A percentile compares a stretch with the other conserved stretches of the same genome.
Evolutionary conservation across 371 early-diverging fungal genomes (phyloP).

Genomic region (Lichtheimia hyalospora): DNA sequence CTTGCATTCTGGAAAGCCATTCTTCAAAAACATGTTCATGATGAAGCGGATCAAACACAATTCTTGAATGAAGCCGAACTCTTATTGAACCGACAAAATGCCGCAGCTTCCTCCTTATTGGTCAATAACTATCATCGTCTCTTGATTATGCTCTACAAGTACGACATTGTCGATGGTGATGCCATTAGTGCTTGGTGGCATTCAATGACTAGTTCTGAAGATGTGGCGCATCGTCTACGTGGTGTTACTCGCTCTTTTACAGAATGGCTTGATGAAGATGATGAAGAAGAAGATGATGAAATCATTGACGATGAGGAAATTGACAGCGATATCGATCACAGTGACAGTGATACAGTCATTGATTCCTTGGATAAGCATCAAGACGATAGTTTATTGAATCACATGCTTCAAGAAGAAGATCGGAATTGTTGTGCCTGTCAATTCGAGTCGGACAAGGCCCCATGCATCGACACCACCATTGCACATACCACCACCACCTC

Average conservation of each 20-base stretch:
- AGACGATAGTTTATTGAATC: neutral
- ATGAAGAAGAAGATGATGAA: conserved; percentile 21
- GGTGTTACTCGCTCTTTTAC: conserved; percentile 24
- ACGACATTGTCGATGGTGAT: conserved; percentile 44
- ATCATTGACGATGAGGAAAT: conserved; percentile 15
- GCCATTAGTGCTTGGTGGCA: conserved; percentile 43
- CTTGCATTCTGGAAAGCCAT: conserved; percentile 43
- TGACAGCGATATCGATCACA: conserved; percentile 2
- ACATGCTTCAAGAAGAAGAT: conserved; percentile 12
- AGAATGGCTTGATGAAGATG: conserved; percentile 31
- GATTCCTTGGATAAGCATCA: neutral
- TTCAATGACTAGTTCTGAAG: neutral
- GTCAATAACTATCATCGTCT: conserved; percentile 37
- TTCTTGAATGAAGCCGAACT: conserved; percentile 35
- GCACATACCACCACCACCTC: neutral
- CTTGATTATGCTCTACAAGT: conserved; percentile 39
- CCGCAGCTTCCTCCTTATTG: conserved; percentile 2
- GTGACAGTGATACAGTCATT: conserved; percentile 14
- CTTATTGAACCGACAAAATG: conserved; percentile 3
- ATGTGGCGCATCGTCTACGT: conserved; percentile 14
- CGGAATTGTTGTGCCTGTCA: conserved; percentile 13
- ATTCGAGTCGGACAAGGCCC: conserved; percentile 5
- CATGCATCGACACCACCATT: neutral
- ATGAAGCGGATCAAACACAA: conserved; percentile 26
- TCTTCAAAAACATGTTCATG: conserved; percentile 28